These are phyloP conservation scores for Phytophthora cactorum DNA, from an alignment of 352 stramenopile species.

Conservation along the genomic window DNA sequence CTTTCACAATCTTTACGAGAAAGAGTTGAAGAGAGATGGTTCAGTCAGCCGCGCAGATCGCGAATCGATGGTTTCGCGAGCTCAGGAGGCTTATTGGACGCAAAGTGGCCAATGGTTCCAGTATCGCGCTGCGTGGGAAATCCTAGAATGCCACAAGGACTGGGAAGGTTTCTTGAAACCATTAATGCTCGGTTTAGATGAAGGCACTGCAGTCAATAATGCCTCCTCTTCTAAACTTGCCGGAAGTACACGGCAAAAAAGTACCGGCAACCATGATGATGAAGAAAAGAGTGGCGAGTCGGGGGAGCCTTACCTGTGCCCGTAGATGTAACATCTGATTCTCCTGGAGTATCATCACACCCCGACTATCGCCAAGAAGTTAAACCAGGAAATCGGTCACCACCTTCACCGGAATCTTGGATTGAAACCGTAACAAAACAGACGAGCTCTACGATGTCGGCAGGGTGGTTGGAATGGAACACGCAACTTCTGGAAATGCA, in stretches of 20 bases:
- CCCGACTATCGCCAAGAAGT: background rate
- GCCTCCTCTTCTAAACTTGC: background rate
- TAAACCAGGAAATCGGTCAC: too few species aligned
- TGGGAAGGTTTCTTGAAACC: conserved; percentile 15
- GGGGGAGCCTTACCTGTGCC: background rate
- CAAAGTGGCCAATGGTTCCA: conserved; percentile 12
- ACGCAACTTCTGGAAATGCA: conserved; percentile 10
- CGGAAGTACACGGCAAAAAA: background rate
- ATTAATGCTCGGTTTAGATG: background rate
- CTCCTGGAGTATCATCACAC: background rate
- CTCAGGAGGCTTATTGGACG: conserved; percentile 3
- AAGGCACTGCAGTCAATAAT: background rate
- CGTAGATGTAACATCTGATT: too few species aligned
- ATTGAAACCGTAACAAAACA: background rate
- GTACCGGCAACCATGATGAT: background rate
- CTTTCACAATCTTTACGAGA: conserved; percentile 15
- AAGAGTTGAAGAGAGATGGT: background rate
- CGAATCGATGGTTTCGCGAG: conserved; percentile 2
- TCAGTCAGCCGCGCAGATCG: background rate
- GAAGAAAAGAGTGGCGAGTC: background rate
- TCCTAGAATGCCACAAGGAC: conserved; percentile 14
- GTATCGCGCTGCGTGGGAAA: conserved; percentile 17
- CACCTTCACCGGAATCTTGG: background rate
- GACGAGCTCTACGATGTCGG: background rate
- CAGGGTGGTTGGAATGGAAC: conserved; percentile 8